Percentiles rank a stretch among this genome's conserved stretches.
These are phyloP conservation scores for Salix viminalis DNA, from an alignment of 345 rosid species.

Conservation along the genomic window DNA sequence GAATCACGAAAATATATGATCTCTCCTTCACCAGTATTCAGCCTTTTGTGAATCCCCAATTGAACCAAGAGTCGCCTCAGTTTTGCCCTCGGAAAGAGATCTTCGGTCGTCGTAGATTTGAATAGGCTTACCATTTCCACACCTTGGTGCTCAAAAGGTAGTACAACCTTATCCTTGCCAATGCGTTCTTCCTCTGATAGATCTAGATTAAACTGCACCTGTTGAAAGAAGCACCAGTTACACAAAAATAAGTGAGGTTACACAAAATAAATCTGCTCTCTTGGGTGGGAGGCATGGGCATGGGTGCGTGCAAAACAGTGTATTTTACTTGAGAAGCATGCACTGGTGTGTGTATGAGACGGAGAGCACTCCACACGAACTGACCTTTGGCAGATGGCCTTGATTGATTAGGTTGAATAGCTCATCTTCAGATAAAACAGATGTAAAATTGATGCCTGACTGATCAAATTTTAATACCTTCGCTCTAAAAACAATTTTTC, in stretches of 20 bases:
- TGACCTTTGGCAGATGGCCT: slow-evolving; percentile 75
- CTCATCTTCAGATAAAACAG: slow-evolving; percentile 48
- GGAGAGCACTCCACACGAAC: slow-evolving; percentile 1
- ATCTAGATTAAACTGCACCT: slow-evolving; percentile 82
- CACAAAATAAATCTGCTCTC: not conserved
- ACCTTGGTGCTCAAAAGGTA: slow-evolving; percentile 99
- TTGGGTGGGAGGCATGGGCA: not conserved
- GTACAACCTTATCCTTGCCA: slow-evolving; percentile 79
- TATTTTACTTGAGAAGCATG: not conserved
- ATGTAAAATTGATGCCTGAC: slow-evolving; percentile 53
- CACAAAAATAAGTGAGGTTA: not conserved
- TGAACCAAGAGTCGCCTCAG: slow-evolving; percentile 28
- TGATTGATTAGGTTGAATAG: slow-evolving; percentile 41
- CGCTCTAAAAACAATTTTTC: slow-evolving; percentile 40
- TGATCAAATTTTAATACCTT: slow-evolving; percentile 65
- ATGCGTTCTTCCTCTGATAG: slow-evolving; percentile 71
- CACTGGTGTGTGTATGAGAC: not conserved
- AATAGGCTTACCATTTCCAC: slow-evolving; percentile 48
- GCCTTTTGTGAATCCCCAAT: slow-evolving; percentile 27
- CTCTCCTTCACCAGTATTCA: slow-evolving; percentile 49
- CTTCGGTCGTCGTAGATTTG: slow-evolving; percentile 81
- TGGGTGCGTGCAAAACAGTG: not conserved
- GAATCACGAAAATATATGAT: slow-evolving; percentile 89
- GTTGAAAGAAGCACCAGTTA: slow-evolving; percentile 24
- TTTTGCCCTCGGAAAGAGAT: slow-evolving; percentile 39